These are phyloP conservation scores for Chiua virens DNA, from an alignment of 768 basidiomycete genomes.

Conservation along the genomic window DNA sequence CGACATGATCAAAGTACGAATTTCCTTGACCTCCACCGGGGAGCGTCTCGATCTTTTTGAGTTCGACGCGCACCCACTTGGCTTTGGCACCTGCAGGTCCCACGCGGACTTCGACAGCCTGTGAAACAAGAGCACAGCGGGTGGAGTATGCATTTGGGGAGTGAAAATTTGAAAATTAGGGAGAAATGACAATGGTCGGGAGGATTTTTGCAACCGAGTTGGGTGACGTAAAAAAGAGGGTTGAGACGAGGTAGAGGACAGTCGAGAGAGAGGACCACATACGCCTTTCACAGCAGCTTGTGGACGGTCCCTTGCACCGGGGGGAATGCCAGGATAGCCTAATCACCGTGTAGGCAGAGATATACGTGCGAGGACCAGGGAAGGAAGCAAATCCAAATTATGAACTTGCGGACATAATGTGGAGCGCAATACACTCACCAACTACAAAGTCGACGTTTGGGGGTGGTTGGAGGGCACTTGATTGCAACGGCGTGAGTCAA, in stretches of 20 bases:
- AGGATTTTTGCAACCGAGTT: constrained; percentile 2
- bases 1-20: constrained; percentile 78
- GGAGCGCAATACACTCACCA: constrained; percentile 43
- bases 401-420: neutral
- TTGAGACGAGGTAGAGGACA: neutral
- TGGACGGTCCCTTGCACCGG: constrained; percentile 69
- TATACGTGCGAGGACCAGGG: neutral
- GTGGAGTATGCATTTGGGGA: too few relatives aligned
- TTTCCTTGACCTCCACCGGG: constrained; percentile 68
- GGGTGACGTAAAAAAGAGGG: neutral
- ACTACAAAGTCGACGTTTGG: constrained; percentile 89
- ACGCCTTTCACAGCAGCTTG: constrained; percentile 87
- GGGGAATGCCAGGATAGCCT: constrained; percentile 89
- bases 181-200: neutral
- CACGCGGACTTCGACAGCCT: constrained; percentile 87
- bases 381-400: neutral
- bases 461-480: constrained; percentile 78
- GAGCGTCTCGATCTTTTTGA: constrained; percentile 86
- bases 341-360: constrained; percentile 5
- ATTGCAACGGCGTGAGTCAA: constrained; percentile 7
- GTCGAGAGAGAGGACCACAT: constrained; percentile 37
- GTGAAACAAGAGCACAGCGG: too few relatives aligned
- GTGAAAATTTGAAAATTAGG: too few relatives aligned
- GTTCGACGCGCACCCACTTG: constrained; percentile 89
- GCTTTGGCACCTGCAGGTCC: constrained; percentile 78